Conservation (phyloP, 2,329 filamentous ascomycete genomes). For the Aspergillus sp. region DNA sequence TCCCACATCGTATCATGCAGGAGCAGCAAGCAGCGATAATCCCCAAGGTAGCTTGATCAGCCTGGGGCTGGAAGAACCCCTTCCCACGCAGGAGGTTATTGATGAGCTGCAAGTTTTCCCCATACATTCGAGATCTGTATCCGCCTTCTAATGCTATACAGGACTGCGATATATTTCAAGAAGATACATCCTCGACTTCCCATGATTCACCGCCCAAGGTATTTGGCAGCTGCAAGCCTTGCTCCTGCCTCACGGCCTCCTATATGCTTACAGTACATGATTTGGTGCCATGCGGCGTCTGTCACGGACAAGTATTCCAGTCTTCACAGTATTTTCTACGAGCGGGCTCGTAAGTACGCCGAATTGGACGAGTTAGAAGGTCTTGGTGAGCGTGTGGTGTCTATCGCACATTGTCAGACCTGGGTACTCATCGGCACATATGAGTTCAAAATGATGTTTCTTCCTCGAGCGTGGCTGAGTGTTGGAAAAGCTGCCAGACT, state of each 20-base stretch:
- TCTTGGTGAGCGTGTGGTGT: constrained; percentile 86
- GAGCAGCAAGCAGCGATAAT: constrained; percentile 23
- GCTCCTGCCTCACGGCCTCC: constrained; percentile 84
- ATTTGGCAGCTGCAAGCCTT: constrained; percentile 84
- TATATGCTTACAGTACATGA: constrained; percentile 85
- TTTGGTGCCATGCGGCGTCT: constrained; percentile 92
- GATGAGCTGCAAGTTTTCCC: constrained; percentile 70
- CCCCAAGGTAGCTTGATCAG: constrained; percentile 86
- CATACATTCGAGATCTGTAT: not conserved
- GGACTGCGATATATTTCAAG: constrained; percentile 83
- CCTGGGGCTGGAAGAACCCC: constrained; percentile 76
- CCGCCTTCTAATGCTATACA: constrained; percentile 39
- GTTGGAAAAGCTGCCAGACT: constrained; percentile 79
- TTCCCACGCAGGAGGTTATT: constrained; percentile 77
- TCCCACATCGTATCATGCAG: not conserved
- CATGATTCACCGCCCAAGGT: constrained; percentile 86
- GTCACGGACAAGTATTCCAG: constrained; percentile 77
- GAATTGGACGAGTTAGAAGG: constrained; percentile 90
- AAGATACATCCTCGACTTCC: constrained; percentile 84
- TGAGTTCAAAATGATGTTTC: constrained; percentile 98
- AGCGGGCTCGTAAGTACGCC: constrained; percentile 83
- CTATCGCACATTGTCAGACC: constrained; percentile 80
- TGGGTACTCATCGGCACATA: constrained; percentile 79
- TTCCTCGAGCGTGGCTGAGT: constrained; percentile 92
- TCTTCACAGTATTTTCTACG: constrained; percentile 86